Evolutionary conservation across 2,329 filamentous ascomycete species (phyloP), one percentile per base, ranked within the genome.

Genomic region (Colletotrichum sp.): DNA sequence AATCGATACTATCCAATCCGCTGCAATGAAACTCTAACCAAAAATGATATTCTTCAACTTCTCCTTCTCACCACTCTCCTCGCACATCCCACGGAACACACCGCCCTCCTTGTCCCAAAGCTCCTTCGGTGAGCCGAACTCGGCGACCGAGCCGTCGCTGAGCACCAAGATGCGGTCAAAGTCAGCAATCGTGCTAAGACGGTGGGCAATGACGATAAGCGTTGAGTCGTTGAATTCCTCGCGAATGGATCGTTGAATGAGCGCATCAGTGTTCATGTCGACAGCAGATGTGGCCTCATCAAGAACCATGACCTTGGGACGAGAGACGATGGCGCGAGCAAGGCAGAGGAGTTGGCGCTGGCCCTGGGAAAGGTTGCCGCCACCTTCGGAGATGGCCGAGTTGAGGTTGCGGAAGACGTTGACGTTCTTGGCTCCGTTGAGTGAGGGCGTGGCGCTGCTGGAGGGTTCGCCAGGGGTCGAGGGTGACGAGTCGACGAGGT

Each of bases 231-330:
- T 91, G 77, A 95, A 95, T 81, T 95, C 93, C 80, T 94, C 91
- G 27, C 93, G 89, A 78, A 96, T 95, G 66, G 89, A 92, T 8
- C 92, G 89, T 85, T 96, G 94, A 79, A 96, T 96, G 30, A 95
- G 88, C 2, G 89, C 86, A 81, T 96, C 94, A 0, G 94, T 96
- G 55, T 89, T 87, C 92, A 95, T 95, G 82, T 96, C 94, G 4
- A 96, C 94, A 0, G 94, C 94, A 5, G 91, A 93, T 0, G 94
- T 96, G 1, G 94, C 94, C 85, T 96, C 94, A 81, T 96, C 94
- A 2, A 96, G 89, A 2, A 96, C 91, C 90, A 96, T 94, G 79
- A 96, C 92, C 81, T 94, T 93, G 5, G 94, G 94, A 0, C 92
- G 89, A 0, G 91, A 89, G 28, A 95, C 91, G 78, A 95, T 95